Conservation (phyloP, 805 yeast species). For the Candida nitratophila region DNA sequence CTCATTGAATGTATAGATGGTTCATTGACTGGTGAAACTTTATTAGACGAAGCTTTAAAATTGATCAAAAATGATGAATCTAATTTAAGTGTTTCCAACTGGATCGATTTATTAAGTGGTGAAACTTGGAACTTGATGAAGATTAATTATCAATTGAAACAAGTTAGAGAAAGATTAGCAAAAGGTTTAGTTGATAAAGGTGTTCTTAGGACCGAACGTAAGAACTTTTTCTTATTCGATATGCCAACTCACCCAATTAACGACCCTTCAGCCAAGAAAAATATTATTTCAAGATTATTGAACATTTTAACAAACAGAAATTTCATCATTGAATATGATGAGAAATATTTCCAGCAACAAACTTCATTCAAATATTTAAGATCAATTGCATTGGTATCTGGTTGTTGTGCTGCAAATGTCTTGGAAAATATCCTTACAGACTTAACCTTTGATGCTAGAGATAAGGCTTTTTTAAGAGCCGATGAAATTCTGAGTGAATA, state of each 20-base stretch:
- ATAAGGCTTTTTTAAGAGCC: slow-evolving; percentile 88
- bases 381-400: slow-evolving; percentile 75
- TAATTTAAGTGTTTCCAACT: slow-evolving; percentile 67
- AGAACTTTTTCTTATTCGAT: slow-evolving; percentile 88
- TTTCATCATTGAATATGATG: slow-evolving; percentile 44
- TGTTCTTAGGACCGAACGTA: slow-evolving; percentile 88
- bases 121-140: slow-evolving; percentile 97
- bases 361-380: slow-evolving; percentile 68
- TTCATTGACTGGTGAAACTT: slow-evolving; percentile 87
- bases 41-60: slow-evolving; percentile 88
- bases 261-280: slow-evolving; percentile 79
- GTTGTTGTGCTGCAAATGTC: slow-evolving; percentile 93
- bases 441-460: slow-evolving; percentile 81
- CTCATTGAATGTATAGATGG: slow-evolving; percentile 81
- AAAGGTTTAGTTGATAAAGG: slow-evolving; percentile 98
- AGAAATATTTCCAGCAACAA: slow-evolving; percentile 61
- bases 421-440: slow-evolving; percentile 79
- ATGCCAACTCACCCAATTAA: slow-evolving; percentile 98
- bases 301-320: slow-evolving; percentile 67
- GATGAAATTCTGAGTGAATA: slow-evolving; percentile 82
- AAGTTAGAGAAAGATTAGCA: slow-evolving; percentile 92
- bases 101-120: slow-evolving; percentile 92
- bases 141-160: slow-evolving; percentile 91
- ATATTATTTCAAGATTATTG: slow-evolving; percentile 65
- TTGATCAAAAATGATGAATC: slow-evolving; percentile 83